Percentiles rank a stretch among this genome's conserved stretches.
Evolutionary conservation across 2,329 filamentous ascomycete species (phyloP).

Genomic region (Penicillium sp.): DNA sequence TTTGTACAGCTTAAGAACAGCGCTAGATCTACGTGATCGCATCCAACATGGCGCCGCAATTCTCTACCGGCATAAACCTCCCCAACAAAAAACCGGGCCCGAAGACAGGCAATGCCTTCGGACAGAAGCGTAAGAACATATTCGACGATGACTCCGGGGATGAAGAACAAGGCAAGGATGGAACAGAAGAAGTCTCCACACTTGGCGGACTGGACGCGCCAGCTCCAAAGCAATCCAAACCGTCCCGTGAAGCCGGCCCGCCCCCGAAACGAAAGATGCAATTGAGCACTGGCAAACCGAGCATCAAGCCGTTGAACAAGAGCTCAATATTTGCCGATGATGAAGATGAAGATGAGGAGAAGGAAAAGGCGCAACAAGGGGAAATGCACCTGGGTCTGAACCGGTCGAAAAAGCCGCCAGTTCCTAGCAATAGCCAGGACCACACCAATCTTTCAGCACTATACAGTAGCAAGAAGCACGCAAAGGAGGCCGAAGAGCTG

Average conservation of each 20-base stretch:
- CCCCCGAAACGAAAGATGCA: constrained; percentile 42
- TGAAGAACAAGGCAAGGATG: constrained; percentile 31
- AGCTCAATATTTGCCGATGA: constrained; percentile 43
- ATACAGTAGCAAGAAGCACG: constrained; percentile 51
- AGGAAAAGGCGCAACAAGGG: constrained; percentile 18
- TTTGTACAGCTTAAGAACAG: not conserved
- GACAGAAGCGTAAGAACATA: constrained; percentile 54
- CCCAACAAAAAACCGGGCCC: constrained; percentile 38
- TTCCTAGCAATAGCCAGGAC: constrained; percentile 29
- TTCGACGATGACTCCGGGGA: constrained; percentile 51
- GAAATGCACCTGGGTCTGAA: constrained; percentile 32
- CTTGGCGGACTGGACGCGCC: constrained; percentile 41
- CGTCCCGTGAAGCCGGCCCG: constrained; percentile 20
- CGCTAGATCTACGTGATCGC: not conserved
- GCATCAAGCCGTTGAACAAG: constrained; percentile 39
- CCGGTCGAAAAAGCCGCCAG: constrained; percentile 20
- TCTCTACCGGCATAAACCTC: constrained; percentile 50
- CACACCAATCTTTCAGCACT: constrained; percentile 53
- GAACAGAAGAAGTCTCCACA: constrained; percentile 41
- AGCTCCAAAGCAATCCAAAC: constrained; percentile 21
- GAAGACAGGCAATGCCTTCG: constrained; percentile 34
- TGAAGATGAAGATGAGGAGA: constrained; percentile 36
- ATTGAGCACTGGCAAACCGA: constrained; percentile 30
- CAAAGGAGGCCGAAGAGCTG: constrained; percentile 47
- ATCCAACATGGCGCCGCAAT: constrained; percentile 34